Evolutionary conservation across 352 stramenopile species (phyloP).

Genomic region (Aphanomyces cochlioides): DNA sequence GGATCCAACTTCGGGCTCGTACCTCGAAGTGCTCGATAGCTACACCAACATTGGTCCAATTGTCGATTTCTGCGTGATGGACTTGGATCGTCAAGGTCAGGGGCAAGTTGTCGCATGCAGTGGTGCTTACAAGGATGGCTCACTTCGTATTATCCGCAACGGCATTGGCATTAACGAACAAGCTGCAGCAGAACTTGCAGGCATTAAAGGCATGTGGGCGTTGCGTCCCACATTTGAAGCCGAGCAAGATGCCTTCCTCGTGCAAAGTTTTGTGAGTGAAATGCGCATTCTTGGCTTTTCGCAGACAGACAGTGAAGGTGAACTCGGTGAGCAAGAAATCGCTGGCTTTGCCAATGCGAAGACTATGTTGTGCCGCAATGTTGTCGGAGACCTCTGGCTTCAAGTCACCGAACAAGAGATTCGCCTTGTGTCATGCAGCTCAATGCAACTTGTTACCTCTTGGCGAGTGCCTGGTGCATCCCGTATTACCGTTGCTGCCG

Average conservation of each 20-base stretch:
- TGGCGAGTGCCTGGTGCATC: slow-evolving; percentile 66
- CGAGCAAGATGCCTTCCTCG: slow-evolving; percentile 91
- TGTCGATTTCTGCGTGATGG: slow-evolving; percentile 97
- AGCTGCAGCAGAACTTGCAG: slow-evolving; percentile 91
- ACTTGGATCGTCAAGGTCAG: slow-evolving; percentile 91
- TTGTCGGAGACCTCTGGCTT: slow-evolving; percentile 81
- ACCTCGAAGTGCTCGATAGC: slow-evolving; percentile 93
- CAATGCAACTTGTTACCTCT: slow-evolving; percentile 56
- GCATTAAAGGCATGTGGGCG: slow-evolving; percentile 98
- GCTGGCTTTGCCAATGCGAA: slow-evolving; percentile 75
- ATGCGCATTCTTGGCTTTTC: slow-evolving; percentile 94
- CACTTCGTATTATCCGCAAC: slow-evolving; percentile 96
- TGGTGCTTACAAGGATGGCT: slow-evolving; percentile 93
- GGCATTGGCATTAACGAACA: slow-evolving; percentile 98
- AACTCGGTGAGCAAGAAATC: slow-evolving; percentile 92
- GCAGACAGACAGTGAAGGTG: slow-evolving; percentile 68
- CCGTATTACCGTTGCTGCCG: slow-evolving; percentile 79
- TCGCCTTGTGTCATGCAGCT: slow-evolving; percentile 78
- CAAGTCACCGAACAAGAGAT: slow-evolving; percentile 93
- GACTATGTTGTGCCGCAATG: slow-evolving; percentile 93
- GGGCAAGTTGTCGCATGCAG: slow-evolving; percentile 96
- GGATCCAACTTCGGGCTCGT: slow-evolving; percentile 71
- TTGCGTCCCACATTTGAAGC: slow-evolving; percentile 83
- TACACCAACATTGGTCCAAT: slow-evolving; percentile 98
- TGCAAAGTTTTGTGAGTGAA: slow-evolving; percentile 95